These are phyloP conservation scores for Sugiyamaella valdiviana DNA, from an alignment of 805 yeast species.

Conservation along the genomic window DNA sequence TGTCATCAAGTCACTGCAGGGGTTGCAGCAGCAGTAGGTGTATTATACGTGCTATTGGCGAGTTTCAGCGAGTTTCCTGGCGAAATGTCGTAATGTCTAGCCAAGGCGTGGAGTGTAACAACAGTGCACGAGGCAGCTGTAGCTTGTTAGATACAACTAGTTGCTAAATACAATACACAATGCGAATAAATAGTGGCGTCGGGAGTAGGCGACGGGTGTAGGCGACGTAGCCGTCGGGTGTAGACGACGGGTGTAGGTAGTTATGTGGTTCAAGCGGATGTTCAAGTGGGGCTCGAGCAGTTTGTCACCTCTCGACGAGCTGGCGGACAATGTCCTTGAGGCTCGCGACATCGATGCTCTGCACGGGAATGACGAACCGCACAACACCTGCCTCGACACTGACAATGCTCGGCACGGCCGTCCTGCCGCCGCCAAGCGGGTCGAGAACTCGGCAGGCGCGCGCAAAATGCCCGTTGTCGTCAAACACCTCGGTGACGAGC, in stretches of 20 bases:
- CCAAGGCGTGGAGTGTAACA: neutral
- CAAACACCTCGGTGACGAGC: conserved; percentile 21
- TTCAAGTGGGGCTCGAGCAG: no score
- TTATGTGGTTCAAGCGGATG: no score
- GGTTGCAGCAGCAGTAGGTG: neutral
- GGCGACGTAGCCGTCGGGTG: no score
- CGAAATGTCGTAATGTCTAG: neutral
- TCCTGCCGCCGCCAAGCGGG: conserved; percentile 31
- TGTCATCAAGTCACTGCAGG: conserved; percentile 19
- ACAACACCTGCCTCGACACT: conserved; percentile 17
- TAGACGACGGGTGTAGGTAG: no score
- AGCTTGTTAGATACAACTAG: no score
- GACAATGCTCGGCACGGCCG: conserved; percentile 27
- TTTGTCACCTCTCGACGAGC: neutral
- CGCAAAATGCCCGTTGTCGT: conserved; percentile 25
- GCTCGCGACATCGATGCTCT: conserved; percentile 1
- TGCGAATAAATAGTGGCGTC: no score
- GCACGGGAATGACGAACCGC: conserved; percentile 1
- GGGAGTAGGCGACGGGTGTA: no score
- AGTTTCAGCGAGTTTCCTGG: neutral
- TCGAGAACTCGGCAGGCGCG: conserved; percentile 27
- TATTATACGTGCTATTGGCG: neutral
- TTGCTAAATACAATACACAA: no score
- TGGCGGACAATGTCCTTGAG: conserved; percentile 2
- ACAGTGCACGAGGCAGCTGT: neutral